Conservation (phyloP, 2,329 filamentous ascomycete genomes). For the Cordyceps militaris region DNA sequence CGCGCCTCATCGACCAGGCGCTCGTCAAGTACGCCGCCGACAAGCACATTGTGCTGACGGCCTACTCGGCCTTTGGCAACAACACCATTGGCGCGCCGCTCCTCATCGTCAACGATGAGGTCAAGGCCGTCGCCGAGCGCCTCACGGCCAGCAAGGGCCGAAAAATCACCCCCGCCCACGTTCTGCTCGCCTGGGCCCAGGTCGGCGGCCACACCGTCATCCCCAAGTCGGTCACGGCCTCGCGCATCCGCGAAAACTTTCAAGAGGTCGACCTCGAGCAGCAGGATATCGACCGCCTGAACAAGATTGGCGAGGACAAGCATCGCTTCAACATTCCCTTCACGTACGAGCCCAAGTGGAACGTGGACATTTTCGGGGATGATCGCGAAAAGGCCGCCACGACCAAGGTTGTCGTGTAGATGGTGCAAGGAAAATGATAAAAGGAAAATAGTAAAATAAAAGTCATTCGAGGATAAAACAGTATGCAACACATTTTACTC, state of each 20-base stretch:
- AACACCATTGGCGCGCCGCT: slow-evolving; percentile 39
- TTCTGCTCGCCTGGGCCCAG: slow-evolving; percentile 52
- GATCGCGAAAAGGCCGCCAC: slow-evolving; percentile 43
- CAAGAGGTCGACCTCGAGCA: slow-evolving; percentile 55
- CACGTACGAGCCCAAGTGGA: slow-evolving; percentile 45
- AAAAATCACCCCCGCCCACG: slow-evolving; percentile 36
- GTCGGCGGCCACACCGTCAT: slow-evolving; percentile 61
- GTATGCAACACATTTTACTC: background rate
- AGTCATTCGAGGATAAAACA: background rate
- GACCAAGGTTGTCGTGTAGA: slow-evolving; percentile 38
- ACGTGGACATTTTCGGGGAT: slow-evolving; percentile 49
- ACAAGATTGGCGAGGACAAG: slow-evolving; percentile 46
- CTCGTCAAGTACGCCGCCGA: slow-evolving; percentile 53
- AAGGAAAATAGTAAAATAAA: background rate
- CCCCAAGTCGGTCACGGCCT: slow-evolving; percentile 64
- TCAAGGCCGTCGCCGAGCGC: slow-evolving; percentile 49
- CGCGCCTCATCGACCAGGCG: slow-evolving; percentile 49
- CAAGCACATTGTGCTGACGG: slow-evolving; percentile 60
- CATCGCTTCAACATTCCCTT: slow-evolving; percentile 39
- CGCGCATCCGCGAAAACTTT: slow-evolving; percentile 64
- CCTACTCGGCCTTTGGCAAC: slow-evolving; percentile 52
- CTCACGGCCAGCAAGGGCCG: slow-evolving; percentile 27
- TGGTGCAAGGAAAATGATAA: background rate
- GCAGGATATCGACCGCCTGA: slow-evolving; percentile 52
- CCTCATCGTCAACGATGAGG: slow-evolving; percentile 49